Conservation (phyloP, 2,329 filamentous ascomycete genomes). For the Zymoseptoria passerinii region DNA sequence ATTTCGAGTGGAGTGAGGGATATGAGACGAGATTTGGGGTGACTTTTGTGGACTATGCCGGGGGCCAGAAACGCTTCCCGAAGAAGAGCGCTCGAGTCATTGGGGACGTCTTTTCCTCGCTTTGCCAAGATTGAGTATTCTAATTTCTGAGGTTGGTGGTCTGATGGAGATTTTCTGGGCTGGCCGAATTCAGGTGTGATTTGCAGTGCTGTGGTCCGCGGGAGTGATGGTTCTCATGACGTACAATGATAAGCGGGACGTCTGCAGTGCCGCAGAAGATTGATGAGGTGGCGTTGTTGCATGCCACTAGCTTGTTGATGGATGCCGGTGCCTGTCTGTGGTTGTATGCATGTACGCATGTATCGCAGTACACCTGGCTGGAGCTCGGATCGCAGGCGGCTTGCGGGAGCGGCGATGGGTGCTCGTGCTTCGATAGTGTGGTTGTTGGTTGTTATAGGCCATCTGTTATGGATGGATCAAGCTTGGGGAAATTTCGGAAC, state of each 20-base stretch:
- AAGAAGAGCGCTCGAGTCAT: conserved; percentile 77
- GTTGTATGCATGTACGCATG: not conserved
- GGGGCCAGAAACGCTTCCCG: conserved; percentile 68
- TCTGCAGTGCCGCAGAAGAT: not conserved
- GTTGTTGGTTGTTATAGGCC: not conserved
- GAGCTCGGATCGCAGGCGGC: not conserved
- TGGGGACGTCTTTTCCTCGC: conserved; percentile 25
- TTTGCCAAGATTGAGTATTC: not conserved
- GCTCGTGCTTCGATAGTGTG: not conserved
- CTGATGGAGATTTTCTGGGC: not conserved
- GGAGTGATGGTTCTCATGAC: not conserved
- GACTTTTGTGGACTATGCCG: conserved; percentile 72
- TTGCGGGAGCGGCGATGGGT: not conserved
- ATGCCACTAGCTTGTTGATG: not conserved
- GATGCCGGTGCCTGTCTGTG: not conserved
- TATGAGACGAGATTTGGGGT: conserved; percentile 82
- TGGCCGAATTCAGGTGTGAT: not conserved
- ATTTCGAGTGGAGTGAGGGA: conserved; percentile 58
- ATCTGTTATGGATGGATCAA: not conserved
- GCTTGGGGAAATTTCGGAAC: not conserved
- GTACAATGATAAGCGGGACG: too few species aligned
- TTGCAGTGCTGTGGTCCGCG: not conserved
- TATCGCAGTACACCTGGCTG: not conserved
- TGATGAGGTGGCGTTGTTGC: not conserved
- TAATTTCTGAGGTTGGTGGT: not conserved